phyloP scores from a whole-genome alignment of 2,329 filamentous ascomycete genomes.

The Pestalotiopsis sp. region DNA sequence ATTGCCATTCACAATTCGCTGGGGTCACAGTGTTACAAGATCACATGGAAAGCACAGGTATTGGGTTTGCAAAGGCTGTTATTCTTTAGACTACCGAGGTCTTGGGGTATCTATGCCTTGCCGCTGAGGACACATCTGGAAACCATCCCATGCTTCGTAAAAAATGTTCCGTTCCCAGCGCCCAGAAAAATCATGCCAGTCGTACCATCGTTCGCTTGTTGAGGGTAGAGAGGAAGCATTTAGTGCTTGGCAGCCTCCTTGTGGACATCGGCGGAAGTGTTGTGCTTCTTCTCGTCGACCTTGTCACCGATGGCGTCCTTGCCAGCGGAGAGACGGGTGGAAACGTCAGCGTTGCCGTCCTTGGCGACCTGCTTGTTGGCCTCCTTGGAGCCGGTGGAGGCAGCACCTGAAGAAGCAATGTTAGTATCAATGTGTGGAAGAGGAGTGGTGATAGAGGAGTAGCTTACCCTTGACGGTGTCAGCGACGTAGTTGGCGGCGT shows the following conservation, averaged over 20 bases:
- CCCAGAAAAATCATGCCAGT: background rate
- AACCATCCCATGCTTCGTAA: constrained; percentile 5
- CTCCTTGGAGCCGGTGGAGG: constrained; percentile 61
- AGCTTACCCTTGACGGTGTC: constrained; percentile 55
- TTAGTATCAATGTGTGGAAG: background rate
- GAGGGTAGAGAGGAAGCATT: constrained; percentile 5
- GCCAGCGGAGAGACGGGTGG: constrained; percentile 49
- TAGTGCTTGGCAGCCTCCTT: constrained; percentile 40
- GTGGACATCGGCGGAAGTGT: constrained; percentile 35
- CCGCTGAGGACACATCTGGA: constrained; percentile 1
- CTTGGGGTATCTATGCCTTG: constrained; percentile 12
- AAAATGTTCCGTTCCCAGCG: background rate
- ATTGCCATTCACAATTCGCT: background rate
- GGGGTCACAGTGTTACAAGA: too few relatives aligned
- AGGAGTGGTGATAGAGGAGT: background rate
- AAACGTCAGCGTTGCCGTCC: constrained; percentile 51
- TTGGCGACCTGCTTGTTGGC: constrained; percentile 68
- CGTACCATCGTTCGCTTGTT: constrained; percentile 1
- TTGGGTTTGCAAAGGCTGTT: constrained; percentile 10
- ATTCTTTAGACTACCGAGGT: constrained; percentile 5
- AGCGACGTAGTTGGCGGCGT: constrained; percentile 66
- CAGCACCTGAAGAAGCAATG: constrained; percentile 25
- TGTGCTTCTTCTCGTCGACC: constrained; percentile 37
- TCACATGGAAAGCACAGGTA: background rate
- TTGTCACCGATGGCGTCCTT: constrained; percentile 46